Percentiles rank a stretch among this genome's conserved stretches.
phyloP scores from a whole-genome alignment of 139 green algal genomes.

The Choricystis sp. region DNA sequence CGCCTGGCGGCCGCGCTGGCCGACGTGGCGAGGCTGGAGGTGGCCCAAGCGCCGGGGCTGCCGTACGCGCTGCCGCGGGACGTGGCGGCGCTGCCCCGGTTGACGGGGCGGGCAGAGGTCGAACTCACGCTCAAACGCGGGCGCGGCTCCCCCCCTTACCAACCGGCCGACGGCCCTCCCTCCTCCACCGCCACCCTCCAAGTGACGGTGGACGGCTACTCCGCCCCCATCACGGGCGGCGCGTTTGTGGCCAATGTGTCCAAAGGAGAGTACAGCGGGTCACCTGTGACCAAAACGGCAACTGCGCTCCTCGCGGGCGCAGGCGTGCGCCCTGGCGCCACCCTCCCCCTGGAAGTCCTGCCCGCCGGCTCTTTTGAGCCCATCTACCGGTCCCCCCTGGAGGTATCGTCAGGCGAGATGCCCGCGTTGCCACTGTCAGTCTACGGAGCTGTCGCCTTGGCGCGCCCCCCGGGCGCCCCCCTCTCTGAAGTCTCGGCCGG shows the following conservation, averaged over 20 bases:
- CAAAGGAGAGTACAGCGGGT: slow-evolving; percentile 39
- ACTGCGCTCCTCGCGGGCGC: slow-evolving; percentile 9
- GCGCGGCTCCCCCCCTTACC: too few relatives aligned
- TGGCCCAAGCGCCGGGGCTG: slow-evolving; percentile 58
- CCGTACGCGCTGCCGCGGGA: slow-evolving; percentile 34
- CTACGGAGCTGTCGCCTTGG: slow-evolving; percentile 45
- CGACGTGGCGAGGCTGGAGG: slow-evolving; percentile 45
- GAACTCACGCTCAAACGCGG: slow-evolving; percentile 22
- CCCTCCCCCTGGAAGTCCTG: slow-evolving; percentile 68
- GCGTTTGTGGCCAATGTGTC: slow-evolving; percentile 60
- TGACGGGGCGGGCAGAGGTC: slow-evolving; percentile 31
- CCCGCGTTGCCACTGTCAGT: slow-evolving; percentile 69
- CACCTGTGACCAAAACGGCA: slow-evolving; percentile 11
- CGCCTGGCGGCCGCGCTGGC: slow-evolving; percentile 30
- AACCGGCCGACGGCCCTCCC: too few relatives aligned
- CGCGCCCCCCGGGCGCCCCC: slow-evolving; percentile 14
- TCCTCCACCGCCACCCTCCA: slow-evolving; percentile 12
- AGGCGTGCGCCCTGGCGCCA: not conserved
- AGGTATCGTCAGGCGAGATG: slow-evolving; percentile 60
- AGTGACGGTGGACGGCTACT: slow-evolving; percentile 62
- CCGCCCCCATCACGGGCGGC: slow-evolving; percentile 34
- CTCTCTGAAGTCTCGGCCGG: slow-evolving; percentile 24
- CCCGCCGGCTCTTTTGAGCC: slow-evolving; percentile 61
- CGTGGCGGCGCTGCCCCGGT: slow-evolving; percentile 23
- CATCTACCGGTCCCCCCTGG: slow-evolving; percentile 50